Percentiles rank a stretch among this genome's conserved stretches.
phyloP scores from a whole-genome alignment of 163 green algal species.

The Volvox carteri region DNA sequence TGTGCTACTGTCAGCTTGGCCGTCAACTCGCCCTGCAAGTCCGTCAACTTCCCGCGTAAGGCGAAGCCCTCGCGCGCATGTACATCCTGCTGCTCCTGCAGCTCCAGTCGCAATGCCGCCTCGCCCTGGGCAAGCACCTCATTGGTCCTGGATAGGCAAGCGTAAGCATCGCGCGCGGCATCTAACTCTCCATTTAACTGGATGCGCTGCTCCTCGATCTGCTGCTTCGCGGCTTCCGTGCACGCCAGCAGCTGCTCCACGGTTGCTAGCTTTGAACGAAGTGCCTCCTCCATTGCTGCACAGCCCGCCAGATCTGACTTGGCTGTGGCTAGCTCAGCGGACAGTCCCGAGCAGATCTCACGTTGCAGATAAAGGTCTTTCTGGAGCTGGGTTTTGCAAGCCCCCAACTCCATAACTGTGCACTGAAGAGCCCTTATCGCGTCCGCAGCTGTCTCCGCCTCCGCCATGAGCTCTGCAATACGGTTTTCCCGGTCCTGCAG shows the following conservation, averaged over 20 bases:
- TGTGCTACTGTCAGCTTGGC: slow-evolving; percentile 1
- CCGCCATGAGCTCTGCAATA: neutral
- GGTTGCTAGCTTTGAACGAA: neutral
- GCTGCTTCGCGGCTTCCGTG: neutral
- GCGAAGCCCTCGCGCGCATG: neutral
- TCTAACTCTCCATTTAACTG: neutral
- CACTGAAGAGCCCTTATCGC: neutral
- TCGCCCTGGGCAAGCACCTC: neutral
- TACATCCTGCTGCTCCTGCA: neutral
- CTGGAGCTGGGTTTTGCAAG: neutral
- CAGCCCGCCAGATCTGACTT: neutral
- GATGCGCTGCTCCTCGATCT: neutral
- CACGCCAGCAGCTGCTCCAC: neutral
- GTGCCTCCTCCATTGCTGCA: neutral
- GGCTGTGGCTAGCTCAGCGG: neutral
- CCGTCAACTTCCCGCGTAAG: neutral
- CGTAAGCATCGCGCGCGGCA: neutral
- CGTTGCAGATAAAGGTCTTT: neutral
- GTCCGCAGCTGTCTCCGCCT: neutral
- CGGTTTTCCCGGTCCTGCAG: neutral
- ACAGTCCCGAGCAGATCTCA: neutral
- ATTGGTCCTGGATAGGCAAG: neutral
- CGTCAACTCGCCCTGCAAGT: neutral
- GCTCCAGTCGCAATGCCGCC: neutral
- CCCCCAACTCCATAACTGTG: slow-evolving; percentile 6